phyloP scores from a whole-genome alignment of 192 early-diverging fungal genomes.

The Gryganskiella cystojenkinii region DNA sequence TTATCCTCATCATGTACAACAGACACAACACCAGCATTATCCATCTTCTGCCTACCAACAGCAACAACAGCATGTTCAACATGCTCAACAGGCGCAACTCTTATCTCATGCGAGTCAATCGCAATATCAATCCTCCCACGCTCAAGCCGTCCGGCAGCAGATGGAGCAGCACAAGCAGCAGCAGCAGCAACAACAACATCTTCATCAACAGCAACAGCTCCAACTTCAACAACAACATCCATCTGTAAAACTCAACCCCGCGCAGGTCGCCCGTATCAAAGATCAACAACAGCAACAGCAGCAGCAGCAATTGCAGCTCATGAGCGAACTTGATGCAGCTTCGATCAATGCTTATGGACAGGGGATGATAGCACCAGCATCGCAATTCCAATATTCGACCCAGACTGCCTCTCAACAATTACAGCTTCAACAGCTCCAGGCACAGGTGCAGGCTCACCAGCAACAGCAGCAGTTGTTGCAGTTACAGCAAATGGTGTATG shows the following conservation, averaged over 20 bases:
- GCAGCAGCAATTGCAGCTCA: conserved; percentile 12
- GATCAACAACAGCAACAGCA: conserved; percentile 34
- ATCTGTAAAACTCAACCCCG: conserved; percentile 4
- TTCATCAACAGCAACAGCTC: conserved; percentile 15
- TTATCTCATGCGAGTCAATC: conserved; percentile 29
- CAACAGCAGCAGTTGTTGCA: conserved; percentile 65
- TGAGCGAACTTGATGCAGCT: conserved; percentile 1
- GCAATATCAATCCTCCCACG: conserved; percentile 29
- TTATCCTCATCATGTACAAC: conserved; percentile 38
- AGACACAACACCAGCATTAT: conserved; percentile 30
- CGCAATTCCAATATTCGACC: conserved; percentile 27
- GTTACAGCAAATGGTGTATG: conserved; percentile 54
- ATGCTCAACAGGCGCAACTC: conserved; percentile 13
- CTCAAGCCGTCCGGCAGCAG: conserved; percentile 7
- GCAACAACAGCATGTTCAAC: conserved; percentile 15
- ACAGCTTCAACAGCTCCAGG: conserved; percentile 36
- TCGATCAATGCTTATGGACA: conserved; percentile 27
- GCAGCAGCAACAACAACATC: conserved; percentile 15
- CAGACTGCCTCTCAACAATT: conserved; percentile 30
- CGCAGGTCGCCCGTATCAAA: neutral
- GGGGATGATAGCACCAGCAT: conserved; percentile 6
- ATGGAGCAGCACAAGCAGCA: conserved; percentile 13
- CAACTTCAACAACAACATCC: conserved; percentile 24
- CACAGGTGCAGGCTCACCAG: conserved; percentile 33
- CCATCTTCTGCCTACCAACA: conserved; percentile 17